Evolutionary conservation across 2,329 filamentous ascomycete species (phyloP).

Genomic region (Pestalotiopsis sp.): DNA sequence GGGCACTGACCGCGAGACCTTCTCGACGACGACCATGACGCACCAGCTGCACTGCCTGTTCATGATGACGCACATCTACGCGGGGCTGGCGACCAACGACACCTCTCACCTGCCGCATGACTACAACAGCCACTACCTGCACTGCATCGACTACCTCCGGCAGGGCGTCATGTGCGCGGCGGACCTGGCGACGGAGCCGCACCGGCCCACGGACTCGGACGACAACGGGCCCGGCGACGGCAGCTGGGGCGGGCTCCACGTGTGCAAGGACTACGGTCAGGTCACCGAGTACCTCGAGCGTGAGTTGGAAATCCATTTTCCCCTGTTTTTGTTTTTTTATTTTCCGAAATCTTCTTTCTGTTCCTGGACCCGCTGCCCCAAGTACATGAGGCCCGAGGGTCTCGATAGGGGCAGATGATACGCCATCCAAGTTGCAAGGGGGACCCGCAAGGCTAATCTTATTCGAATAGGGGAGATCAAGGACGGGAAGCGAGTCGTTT

Average conservation of each 20-base stretch:
- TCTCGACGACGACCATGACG: slow-evolving; percentile 39
- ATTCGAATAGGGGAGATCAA: slow-evolving; percentile 17
- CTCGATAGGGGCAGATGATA: neutral
- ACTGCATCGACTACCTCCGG: slow-evolving; percentile 28
- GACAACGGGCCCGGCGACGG: slow-evolving; percentile 25
- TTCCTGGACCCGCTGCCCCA: too few relatives aligned
- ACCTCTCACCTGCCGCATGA: slow-evolving; percentile 25
- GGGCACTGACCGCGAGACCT: slow-evolving; percentile 35
- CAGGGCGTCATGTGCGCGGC: slow-evolving; percentile 27
- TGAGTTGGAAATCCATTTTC: slow-evolving; percentile 10
- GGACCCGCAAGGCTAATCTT: neutral
- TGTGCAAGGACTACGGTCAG: slow-evolving; percentile 27
- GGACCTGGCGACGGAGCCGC: slow-evolving; percentile 27
- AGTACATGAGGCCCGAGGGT: too few relatives aligned
- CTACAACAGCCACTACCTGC: slow-evolving; percentile 25
- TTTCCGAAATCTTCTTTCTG: neutral
- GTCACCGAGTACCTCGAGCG: slow-evolving; percentile 23
- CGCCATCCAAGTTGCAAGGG: neutral
- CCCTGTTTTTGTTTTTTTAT: neutral
- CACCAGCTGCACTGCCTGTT: slow-evolving; percentile 40
- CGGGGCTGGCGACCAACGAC: slow-evolving; percentile 22
- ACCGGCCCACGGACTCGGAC: slow-evolving; percentile 21
- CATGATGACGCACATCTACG: slow-evolving; percentile 38
- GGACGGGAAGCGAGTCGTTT: slow-evolving; percentile 17
- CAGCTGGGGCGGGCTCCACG: slow-evolving; percentile 26